phyloP scores from a whole-genome alignment of 1,139 yeast genomes.

The Yamadazyma membranifaciens region DNA sequence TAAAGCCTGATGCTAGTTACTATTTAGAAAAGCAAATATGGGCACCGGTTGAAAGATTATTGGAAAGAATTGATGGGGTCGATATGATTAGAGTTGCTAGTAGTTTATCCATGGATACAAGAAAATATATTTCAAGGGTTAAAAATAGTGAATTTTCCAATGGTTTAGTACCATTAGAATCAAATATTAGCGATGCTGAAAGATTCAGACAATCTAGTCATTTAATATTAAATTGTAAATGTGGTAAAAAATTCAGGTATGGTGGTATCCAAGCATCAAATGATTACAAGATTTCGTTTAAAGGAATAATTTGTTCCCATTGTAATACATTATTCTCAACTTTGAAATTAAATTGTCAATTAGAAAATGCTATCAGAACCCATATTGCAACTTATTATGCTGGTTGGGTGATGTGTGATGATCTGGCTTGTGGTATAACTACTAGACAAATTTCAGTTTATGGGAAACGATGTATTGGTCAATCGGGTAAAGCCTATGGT shows the following conservation, averaged over 20 bases:
- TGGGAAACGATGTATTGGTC: constrained; percentile 80
- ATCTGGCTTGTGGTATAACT: constrained; percentile 71
- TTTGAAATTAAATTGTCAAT: constrained; percentile 62
- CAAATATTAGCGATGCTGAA: constrained; percentile 78
- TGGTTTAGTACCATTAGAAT: constrained; percentile 73
- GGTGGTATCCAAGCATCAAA: constrained; percentile 71
- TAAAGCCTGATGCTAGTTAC: constrained; percentile 71
- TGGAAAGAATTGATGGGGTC: constrained; percentile 83
- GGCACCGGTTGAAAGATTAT: constrained; percentile 86
- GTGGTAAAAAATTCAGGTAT: constrained; percentile 61
- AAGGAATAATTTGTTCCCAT: constrained; percentile 68
- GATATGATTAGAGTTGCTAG: constrained; percentile 78
- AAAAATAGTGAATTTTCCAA: constrained; percentile 32
- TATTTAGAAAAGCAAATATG: constrained; percentile 87
- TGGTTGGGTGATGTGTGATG: constrained; percentile 85
- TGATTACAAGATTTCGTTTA: constrained; percentile 57
- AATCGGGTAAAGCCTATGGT: constrained; percentile 57
- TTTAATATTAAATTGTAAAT: constrained; percentile 59
- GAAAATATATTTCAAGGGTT: constrained; percentile 54
- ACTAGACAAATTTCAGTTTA: constrained; percentile 89
- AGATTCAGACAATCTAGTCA: constrained; percentile 68
- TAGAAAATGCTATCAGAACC: constrained; percentile 67
- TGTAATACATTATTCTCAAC: constrained; percentile 56
- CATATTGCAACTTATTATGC: constrained; percentile 78
- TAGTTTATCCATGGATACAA: constrained; percentile 74